phyloP scores from a whole-genome alignment of 768 basidiomycete species.

The Xanthoconium purpureum region DNA sequence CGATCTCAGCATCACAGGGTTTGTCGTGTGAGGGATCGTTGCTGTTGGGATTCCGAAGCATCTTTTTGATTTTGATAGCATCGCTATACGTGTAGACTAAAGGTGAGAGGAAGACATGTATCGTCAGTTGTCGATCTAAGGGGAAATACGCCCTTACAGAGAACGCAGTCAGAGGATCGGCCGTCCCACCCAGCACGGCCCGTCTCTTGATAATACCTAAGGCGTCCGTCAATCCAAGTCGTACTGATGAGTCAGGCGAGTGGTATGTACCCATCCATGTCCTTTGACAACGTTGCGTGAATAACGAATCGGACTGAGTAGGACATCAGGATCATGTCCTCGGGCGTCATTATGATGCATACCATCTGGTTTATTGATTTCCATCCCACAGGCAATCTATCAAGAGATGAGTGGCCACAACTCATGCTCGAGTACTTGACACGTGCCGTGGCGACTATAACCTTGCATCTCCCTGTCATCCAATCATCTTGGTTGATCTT shows the following conservation, averaged over 20 bases:
- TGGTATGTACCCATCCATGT: constrained; percentile 70
- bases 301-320: constrained; percentile 84
- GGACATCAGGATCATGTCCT: not conserved
- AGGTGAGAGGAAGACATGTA: not conserved
- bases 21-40: constrained; percentile 33
- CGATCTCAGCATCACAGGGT: constrained; percentile 48
- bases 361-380: constrained; percentile 86
- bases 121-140: not conserved
- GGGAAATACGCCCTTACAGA: constrained; percentile 55
- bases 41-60: constrained; percentile 57
- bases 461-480: constrained; percentile 65
- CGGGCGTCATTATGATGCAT: constrained; percentile 10
- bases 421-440: not conserved
- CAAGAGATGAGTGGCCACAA: constrained; percentile 2
- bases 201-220: constrained; percentile 91
- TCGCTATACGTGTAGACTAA: constrained; percentile 69
- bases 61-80: constrained; percentile 47
- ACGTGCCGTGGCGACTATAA: constrained; percentile 91
- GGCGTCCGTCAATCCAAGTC: constrained; percentile 2
- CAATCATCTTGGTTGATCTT: constrained; percentile 63
- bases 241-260: not conserved
- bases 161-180: constrained; percentile 73
- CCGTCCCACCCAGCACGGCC: constrained; percentile 96
- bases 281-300: constrained; percentile 78
- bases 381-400: constrained; percentile 97